Evolutionary conservation across 2,329 filamentous ascomycete species (phyloP), one percentile per base, ranked within the genome.

Genomic region (Emmonsia crescens): DNA sequence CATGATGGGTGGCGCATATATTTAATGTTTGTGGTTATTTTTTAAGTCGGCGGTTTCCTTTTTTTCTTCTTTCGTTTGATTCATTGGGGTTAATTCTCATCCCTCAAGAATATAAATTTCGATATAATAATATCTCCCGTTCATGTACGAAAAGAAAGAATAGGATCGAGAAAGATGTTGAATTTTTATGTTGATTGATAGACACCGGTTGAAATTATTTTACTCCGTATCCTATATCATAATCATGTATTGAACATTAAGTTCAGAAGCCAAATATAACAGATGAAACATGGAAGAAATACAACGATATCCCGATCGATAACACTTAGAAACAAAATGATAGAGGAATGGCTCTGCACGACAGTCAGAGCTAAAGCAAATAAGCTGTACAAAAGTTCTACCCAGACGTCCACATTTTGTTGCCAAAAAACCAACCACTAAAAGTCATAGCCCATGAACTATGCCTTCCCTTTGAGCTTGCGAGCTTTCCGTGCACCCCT

Each of bases 401-500:
- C 27, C 8, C 29, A 52, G 8, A 10, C 27, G 27, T 31, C 14
- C 29, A 33, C 14, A 9, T 52, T n/a, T 31, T 33, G 29, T 31
- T 9, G 12, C 49, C 29, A 8, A 52, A 52, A 52, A 33, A 2
- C 16, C 14, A 31, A n/a, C 8, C 0, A 14, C 21, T 24, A 29
- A 31, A 16, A 12, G 16, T 54, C 21, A 8, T 21, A 55, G 33
- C 12, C 31, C 19, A 38, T 38, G 31, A 6, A 31, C 40, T 61
- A 64, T 38, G 55, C 21, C n/a, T 57, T 64, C 6, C 36, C 61
- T 58, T 59, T 64, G 24, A 61, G 6, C 38, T 64, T 66, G 33
- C 60, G 61, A 27, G 59, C 57, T 33, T 60, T 63, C 24, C 57
- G 40, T n/a, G 54, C 48, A 16, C 60, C 76, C 70, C 83, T 85